Conservation (phyloP, 2,329 filamentous ascomycete species). For the Pseudogymnoascus sp. region DNA sequence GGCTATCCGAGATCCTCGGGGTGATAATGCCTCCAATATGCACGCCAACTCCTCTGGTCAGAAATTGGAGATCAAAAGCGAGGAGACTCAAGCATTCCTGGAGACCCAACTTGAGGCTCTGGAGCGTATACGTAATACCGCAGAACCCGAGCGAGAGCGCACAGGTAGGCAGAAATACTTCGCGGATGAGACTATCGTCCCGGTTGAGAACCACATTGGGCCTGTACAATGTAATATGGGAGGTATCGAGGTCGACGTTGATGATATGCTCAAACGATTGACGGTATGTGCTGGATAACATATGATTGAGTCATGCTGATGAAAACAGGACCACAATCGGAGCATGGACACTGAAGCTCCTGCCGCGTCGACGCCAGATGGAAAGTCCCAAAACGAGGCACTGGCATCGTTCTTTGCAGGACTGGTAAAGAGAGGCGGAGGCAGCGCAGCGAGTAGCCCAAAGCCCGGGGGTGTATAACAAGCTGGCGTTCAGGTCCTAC, state of each 20-base stretch:
- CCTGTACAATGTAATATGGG: conserved; percentile 98
- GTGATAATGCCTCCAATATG: conserved; percentile 49
- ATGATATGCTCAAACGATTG: conserved; percentile 81
- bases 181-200: conserved; percentile 22
- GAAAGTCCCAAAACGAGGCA: conserved; percentile 51
- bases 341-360: conserved; percentile 29
- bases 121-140: conserved; percentile 51
- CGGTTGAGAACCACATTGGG: conserved; percentile 68
- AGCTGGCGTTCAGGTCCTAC: neutral
- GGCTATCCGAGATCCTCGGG: conserved; percentile 68
- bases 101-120: conserved; percentile 67
- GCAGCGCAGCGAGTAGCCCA: conserved; percentile 24
- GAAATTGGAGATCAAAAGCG: conserved; percentile 51
- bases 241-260: conserved; percentile 90
- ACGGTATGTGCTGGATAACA: conserved; percentile 52
- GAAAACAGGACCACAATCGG: conserved; percentile 19
- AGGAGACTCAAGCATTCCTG: conserved; percentile 72
- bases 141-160: conserved; percentile 6
- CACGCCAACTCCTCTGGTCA: conserved; percentile 33
- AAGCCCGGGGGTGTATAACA: conserved; percentile 20
- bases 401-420: conserved; percentile 54
- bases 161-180: neutral
- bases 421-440: conserved; percentile 45
- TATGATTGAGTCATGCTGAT: conserved; percentile 8
- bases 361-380: conserved; percentile 30